phyloP scores from a whole-genome alignment of 2,329 filamentous ascomycete species.

The Colletotrichum trifolii region DNA sequence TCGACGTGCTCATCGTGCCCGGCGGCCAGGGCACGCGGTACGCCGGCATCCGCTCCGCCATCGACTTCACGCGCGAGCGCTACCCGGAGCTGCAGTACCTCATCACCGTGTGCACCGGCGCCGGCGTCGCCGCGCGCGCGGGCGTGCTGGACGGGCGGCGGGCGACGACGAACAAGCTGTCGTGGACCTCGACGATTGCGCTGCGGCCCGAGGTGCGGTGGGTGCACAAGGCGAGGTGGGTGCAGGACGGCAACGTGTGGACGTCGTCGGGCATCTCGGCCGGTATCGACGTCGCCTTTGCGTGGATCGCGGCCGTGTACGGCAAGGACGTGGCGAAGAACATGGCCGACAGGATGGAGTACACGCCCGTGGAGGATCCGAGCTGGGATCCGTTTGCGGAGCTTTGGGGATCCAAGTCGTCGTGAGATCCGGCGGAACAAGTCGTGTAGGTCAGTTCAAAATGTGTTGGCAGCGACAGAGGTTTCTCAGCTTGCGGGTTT shows the following conservation, averaged over 20 bases:
- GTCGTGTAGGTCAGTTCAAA: background rate
- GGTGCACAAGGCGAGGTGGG: constrained; percentile 67
- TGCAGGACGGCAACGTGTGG: constrained; percentile 68
- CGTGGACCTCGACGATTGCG: constrained; percentile 54
- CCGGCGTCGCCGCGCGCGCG: constrained; percentile 60
- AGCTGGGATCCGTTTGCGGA: constrained; percentile 65
- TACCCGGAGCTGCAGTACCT: constrained; percentile 57
- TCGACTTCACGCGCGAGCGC: constrained; percentile 52
- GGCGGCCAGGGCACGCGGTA: constrained; percentile 59
- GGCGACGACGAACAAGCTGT: constrained; percentile 69
- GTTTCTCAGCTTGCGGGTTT: too few species aligned
- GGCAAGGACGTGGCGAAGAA: constrained; percentile 60
- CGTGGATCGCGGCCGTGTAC: constrained; percentile 65
- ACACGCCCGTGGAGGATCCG: constrained; percentile 63
- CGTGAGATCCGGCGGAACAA: background rate
- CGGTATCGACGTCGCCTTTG: constrained; percentile 70
- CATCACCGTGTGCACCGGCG: constrained; percentile 69
- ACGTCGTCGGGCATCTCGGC: constrained; percentile 68
- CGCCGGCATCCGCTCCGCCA: constrained; percentile 43
- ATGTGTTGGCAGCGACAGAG: too few species aligned
- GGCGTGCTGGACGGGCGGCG: constrained; percentile 63
- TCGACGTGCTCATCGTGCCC: constrained; percentile 67
- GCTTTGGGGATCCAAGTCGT: constrained; percentile 12
- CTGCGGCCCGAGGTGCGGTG: constrained; percentile 59
- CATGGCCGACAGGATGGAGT: constrained; percentile 66